Evolutionary conservation across 106 monocot species (phyloP).

Genomic region (Dendrobium chrysotoxum): DNA sequence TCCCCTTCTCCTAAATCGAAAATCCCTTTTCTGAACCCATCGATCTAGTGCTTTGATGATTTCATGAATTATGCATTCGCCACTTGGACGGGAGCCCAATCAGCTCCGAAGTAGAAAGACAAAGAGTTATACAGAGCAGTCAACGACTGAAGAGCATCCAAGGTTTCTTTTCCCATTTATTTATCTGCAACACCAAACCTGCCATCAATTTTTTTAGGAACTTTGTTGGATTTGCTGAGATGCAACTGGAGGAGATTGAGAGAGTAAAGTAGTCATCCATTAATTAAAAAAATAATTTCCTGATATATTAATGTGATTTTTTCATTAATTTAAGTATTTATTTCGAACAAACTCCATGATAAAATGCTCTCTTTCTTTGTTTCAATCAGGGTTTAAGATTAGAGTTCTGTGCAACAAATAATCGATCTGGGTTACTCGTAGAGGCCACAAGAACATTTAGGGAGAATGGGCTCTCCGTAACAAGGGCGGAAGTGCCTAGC

Average conservation of each 20-base stretch:
- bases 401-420: slow-evolving; percentile 7
- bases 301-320: too few relatives aligned
- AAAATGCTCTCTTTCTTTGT: background rate
- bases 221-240: background rate
- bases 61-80: slow-evolving; percentile 46
- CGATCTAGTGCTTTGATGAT: background rate
- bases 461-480: slow-evolving; percentile 25
- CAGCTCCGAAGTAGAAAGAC: slow-evolving; percentile 31
- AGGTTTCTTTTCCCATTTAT: slow-evolving; percentile 6
- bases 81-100: slow-evolving; percentile 31
- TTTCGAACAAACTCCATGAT: too few relatives aligned
- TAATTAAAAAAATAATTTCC: too few relatives aligned
- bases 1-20: background rate
- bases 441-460: slow-evolving; percentile 25
- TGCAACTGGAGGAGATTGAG: too few relatives aligned
- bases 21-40: background rate
- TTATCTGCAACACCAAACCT: background rate
- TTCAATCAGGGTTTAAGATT: slow-evolving; percentile 13
- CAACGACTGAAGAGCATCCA: slow-evolving; percentile 27
- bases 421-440: slow-evolving; percentile 9
- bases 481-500: slow-evolving; percentile 17
- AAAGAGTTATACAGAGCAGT: slow-evolving; percentile 34
- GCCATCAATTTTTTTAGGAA: background rate
- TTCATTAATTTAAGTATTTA: too few relatives aligned
- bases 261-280: too few relatives aligned